A percentile compares a stretch with the other conserved stretches of the same genome.
Evolutionary conservation across 2,329 filamentous ascomycete genomes (phyloP).

Genomic region (Ascosphaera apis): DNA sequence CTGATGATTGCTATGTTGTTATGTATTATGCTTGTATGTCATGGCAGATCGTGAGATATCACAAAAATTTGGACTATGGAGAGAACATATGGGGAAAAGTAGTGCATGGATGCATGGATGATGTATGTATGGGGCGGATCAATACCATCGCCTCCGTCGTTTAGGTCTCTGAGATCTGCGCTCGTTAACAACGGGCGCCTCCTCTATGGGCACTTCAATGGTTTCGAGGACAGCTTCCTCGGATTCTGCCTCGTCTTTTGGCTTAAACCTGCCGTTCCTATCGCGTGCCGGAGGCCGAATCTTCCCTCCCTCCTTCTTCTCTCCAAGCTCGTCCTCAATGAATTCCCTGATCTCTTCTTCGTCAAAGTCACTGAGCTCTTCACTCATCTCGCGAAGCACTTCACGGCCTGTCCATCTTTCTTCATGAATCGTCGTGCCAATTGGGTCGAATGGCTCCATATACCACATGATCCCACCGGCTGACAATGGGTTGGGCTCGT

Average conservation of each 20-base stretch:
- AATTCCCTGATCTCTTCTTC: constrained; percentile 68
- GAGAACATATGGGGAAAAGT: too few relatives aligned
- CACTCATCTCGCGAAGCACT: constrained; percentile 49
- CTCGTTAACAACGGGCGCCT: not conserved
- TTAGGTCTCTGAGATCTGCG: not conserved
- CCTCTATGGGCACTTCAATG: not conserved
- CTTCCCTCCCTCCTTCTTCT: constrained; percentile 4
- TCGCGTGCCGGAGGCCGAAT: constrained; percentile 4
- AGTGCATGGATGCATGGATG: too few relatives aligned
- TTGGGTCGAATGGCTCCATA: constrained; percentile 53
- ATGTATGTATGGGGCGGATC: too few relatives aligned
- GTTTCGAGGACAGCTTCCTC: not conserved
- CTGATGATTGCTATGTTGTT: too few relatives aligned
- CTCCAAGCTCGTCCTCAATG: constrained; percentile 25
- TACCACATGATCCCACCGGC: constrained; percentile 78
- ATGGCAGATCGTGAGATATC: too few relatives aligned
- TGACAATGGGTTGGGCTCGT: constrained; percentile 28
- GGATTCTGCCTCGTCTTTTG: not conserved
- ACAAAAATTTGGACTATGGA: too few relatives aligned
- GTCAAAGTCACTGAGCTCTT: constrained; percentile 77
- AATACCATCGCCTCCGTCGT: not conserved
- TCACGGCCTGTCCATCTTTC: constrained; percentile 54
- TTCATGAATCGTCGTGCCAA: constrained; percentile 57
- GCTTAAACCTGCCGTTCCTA: constrained; percentile 5
- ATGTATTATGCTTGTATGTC: too few relatives aligned